Evolutionary conservation across 495 filamentous ascomycete species (phyloP).

Genomic region (Durotheca rogersii): DNA sequence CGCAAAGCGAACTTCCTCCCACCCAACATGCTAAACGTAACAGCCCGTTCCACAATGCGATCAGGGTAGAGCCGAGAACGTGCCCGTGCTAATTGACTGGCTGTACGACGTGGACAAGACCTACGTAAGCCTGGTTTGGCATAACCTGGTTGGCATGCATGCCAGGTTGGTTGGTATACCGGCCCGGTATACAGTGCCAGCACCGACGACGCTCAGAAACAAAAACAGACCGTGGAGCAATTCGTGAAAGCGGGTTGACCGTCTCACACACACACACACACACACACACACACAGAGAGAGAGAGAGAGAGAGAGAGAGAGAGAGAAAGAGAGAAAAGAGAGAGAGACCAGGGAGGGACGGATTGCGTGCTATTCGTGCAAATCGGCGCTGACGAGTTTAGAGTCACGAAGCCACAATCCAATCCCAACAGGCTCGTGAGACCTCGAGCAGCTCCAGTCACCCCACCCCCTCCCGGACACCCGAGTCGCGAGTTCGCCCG

Average conservation of each 20-base stretch:
- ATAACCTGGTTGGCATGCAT: too few relatives aligned
- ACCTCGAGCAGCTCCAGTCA: slow-evolving; percentile 20
- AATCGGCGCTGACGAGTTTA: slow-evolving; percentile 13
- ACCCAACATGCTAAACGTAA: too few relatives aligned
- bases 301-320: too few relatives aligned
- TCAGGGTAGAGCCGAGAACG: too few relatives aligned
- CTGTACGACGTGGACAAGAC: slow-evolving; percentile 6
- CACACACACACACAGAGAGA: too few relatives aligned
- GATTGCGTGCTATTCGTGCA: not conserved
- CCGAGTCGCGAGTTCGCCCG: slow-evolving; percentile 27
- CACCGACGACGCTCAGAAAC: too few relatives aligned
- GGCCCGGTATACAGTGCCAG: slow-evolving; percentile 14
- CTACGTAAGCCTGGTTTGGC: slow-evolving; percentile 18
- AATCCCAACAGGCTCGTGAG: slow-evolving; percentile 24
- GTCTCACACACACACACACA: slow-evolving; percentile 6
- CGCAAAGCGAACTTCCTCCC: too few relatives aligned
- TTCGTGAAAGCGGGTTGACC: slow-evolving; percentile 20
- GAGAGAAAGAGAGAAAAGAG: too few relatives aligned
- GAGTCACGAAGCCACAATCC: slow-evolving; percentile 11
- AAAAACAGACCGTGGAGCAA: slow-evolving; percentile 4
- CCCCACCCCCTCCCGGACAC: slow-evolving; percentile 24
- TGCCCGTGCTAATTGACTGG: slow-evolving; percentile 10
- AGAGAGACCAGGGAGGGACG: too few relatives aligned
- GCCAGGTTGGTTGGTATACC: too few relatives aligned
- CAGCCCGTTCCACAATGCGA: too few relatives aligned